A percentile compares a stretch with the other conserved stretches of the same genome.
Conservation (phyloP, 2,329 filamentous ascomycete genomes). For the Venturiaceae sp. region DNA sequence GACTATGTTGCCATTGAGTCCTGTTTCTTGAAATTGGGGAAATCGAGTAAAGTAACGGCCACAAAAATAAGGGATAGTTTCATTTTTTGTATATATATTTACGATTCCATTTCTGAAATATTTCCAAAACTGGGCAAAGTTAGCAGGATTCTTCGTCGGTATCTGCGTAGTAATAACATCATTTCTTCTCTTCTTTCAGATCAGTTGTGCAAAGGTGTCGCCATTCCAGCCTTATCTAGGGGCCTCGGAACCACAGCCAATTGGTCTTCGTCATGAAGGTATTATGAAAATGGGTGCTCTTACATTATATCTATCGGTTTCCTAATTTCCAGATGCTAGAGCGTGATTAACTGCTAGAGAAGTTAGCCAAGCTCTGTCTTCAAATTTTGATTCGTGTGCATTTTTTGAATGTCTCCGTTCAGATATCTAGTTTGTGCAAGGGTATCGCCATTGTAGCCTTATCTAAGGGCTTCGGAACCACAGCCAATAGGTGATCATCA, state of each 20-base stretch:
- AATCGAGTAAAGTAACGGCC: too few relatives aligned
- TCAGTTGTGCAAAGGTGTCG: not conserved
- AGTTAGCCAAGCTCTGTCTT: too few relatives aligned
- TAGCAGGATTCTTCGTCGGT: too few relatives aligned
- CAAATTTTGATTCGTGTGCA: not conserved
- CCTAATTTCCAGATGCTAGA: too few relatives aligned
- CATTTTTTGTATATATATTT: not conserved
- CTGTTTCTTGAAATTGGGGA: not conserved
- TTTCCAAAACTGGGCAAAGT: too few relatives aligned
- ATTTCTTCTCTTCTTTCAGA: not conserved
- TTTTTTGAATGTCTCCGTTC: not conserved
- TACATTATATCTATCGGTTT: not conserved
- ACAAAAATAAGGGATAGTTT: not conserved
- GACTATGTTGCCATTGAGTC: not conserved
- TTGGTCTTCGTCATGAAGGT: not conserved
- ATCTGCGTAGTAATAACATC: not conserved
- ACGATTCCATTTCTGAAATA: too few relatives aligned
- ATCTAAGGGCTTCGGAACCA: constrained; percentile 1
- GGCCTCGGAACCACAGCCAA: not conserved
- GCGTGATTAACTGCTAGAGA: not conserved
- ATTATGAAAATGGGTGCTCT: not conserved
- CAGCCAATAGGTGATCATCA: constrained; percentile 1
- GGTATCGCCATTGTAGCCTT: not conserved
- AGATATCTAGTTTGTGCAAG: constrained; percentile 2
- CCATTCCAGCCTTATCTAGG: not conserved